Evolutionary conservation across 306 rosid genomes (phyloP), one percentile per base, ranked within the genome.

Genomic region (Vachellia pachyceras): DNA sequence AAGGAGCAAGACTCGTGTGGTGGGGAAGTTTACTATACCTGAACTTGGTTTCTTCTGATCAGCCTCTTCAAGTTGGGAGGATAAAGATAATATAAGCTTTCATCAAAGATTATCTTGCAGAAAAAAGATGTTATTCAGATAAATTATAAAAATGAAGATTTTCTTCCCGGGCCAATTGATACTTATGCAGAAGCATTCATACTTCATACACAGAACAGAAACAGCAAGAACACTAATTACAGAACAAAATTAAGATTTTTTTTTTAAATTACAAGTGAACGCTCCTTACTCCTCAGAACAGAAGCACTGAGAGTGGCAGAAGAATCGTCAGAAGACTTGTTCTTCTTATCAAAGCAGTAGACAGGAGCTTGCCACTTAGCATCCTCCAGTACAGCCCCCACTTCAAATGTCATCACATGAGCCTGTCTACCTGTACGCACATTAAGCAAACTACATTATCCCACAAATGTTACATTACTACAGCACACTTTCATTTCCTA

Each of bases 331-430:
- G 33, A 36, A 73, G 66, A 73, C 5, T n/a, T 10, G 5, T 37
- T 13, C 75, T 44, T 23, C 40, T 70, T 57, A 68, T 70, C 72
- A 45, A 70, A 70, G 75, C 98, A 95, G 83, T 90, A 90, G 0
- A 84, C 85, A 79, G 97, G 97, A 80, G 97, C 97, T 81, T 95
- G 99, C 99, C 99, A 95, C 7, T 87, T 52, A 2, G 84, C 84
- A 85, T 95, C 96, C 57, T 87, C 93, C 46, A 95, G 92, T 79
- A 78, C 94, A 1, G 97, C 96, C 23, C 94, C 99, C 69, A 91
- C 97, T 77, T 95, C 97, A 88, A 93, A 95, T 63, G 97, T 93
- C 94, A 93, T 93, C 79, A 95, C 99, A 79, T 95, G 94, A 14
- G 75, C 75, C 54, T 70, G n/a, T 50, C 75, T 70, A 45, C 75